Base-by-base conservation (phyloP, 2,329 filamentous ascomycete genomes). In the Cordyceps cateniannulata region DNA sequence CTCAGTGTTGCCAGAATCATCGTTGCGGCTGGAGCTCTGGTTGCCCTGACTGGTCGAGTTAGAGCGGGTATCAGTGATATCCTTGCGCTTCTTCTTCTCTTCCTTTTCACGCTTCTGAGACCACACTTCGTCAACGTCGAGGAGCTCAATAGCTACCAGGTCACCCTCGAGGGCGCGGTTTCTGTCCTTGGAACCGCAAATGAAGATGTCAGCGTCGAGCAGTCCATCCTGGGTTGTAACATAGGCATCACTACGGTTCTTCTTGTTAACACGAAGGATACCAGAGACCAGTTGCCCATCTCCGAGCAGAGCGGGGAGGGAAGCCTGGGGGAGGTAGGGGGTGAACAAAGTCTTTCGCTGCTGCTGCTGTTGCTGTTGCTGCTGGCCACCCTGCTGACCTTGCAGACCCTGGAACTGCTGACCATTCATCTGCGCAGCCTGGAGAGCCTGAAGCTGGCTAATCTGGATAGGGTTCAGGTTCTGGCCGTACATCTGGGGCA, bases 61-160 rank as follows among this genome's bases (percentile, higher is more conserved):
- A 57, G 85, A 85, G 65, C 93, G 87, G 62, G 91, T 93, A 72
- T 98, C 95, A 38, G 92, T 96, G 62, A 97, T 96, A 71, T 99
- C 95, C 81, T 99, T 99, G 74, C 95, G 90, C 81, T 98, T 99
- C 85, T 99, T 99, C 84, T 99, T 99, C 75, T 99, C 95, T 77
- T 99, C 95, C 75, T 99, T 99, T 75, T 99, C 95, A 61, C 92
- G 91, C 82, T 99, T 99, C 80, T 99, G 95, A 25, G 89, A 86
- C 95, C 95, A 99, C 3, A 99, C 95, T 72, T 99, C 95, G 72
- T 98, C 95, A 8, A 99, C 95, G 70, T 99, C 93, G 56, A 99
- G 86, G 51, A 99, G 86, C 76, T 99, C 95, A 59, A 99, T 86
- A 35, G 95, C 95, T 62, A 99, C 95, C 60, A 96, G 83, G 73